Conservation (phyloP, 2,329 filamentous ascomycete genomes). For the Cladophialophora psammophila region DNA sequence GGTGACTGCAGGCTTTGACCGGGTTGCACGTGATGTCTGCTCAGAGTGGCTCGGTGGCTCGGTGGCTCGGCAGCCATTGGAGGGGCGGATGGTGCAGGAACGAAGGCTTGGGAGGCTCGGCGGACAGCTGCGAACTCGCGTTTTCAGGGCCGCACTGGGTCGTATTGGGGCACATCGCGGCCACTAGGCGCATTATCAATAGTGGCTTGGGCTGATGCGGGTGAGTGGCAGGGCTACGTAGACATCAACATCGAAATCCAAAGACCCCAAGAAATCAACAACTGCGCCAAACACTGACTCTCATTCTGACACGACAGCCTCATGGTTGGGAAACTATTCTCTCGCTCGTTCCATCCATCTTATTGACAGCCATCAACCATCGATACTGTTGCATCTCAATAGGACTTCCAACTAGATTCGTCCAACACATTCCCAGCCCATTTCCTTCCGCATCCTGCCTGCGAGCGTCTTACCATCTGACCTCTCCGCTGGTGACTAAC, state of each 20-base stretch:
- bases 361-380: neutral
- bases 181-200: neutral
- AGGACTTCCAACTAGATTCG: neutral
- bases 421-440: neutral
- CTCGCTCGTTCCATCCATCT: neutral
- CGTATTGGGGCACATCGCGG: neutral
- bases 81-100: constrained; percentile 6
- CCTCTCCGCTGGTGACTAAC: neutral
- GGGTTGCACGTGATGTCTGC: neutral
- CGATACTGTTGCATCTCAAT: neutral
- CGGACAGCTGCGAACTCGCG: neutral
- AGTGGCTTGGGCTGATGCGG: constrained; percentile 24
- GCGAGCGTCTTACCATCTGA: constrained; percentile 18
- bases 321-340: constrained; percentile 5
- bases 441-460: neutral
- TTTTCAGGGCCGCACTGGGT: neutral
- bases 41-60: neutral
- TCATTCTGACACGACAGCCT: constrained; percentile 6
- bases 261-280: constrained; percentile 17
- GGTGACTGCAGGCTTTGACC: neutral
- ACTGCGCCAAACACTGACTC: neutral
- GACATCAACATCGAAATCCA: constrained; percentile 20
- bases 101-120: neutral
- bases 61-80: neutral
- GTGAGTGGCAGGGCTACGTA: constrained; percentile 24